Evolutionary conservation across 2,329 filamentous ascomycete species (phyloP).

Genomic region (Chaetomium olivaceum): DNA sequence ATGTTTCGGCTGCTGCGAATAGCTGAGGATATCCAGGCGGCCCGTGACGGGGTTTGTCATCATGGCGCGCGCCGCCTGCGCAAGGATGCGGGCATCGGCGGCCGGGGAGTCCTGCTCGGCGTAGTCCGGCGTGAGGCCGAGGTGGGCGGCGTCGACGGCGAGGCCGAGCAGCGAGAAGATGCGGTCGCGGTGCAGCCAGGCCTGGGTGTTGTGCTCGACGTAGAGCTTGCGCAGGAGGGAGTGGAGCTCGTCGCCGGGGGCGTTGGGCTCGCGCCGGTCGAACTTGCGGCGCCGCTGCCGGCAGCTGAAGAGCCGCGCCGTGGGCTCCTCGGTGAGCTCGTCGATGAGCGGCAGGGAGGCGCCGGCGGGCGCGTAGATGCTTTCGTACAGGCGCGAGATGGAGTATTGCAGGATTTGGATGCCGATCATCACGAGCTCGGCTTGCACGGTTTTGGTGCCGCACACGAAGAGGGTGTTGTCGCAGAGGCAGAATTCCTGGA

Average conservation of each 20-base stretch:
- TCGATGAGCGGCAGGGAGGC: background rate
- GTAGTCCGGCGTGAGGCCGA: constrained; percentile 20
- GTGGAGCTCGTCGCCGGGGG: constrained; percentile 14
- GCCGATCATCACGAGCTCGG: constrained; percentile 12
- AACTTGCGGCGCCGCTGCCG: constrained; percentile 9
- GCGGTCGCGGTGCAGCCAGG: constrained; percentile 17
- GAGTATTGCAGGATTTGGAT: constrained; percentile 7
- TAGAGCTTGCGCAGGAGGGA: constrained; percentile 19
- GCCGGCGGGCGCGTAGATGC: background rate
- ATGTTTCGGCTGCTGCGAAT: constrained; percentile 20
- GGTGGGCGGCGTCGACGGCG: constrained; percentile 15
- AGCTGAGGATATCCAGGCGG: constrained; percentile 16
- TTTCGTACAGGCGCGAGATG: background rate
- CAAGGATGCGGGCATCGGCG: constrained; percentile 8
- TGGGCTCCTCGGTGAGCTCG: constrained; percentile 10
- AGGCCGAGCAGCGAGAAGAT: constrained; percentile 22
- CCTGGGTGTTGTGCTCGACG: constrained; percentile 10
- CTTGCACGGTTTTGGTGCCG: constrained; percentile 14
- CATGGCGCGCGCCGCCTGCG: constrained; percentile 20
- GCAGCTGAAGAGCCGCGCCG: constrained; percentile 12
- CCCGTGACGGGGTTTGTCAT: constrained; percentile 3
- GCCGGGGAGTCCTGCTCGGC: background rate
- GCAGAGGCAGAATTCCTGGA: constrained; percentile 27
- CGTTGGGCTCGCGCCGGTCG: background rate
- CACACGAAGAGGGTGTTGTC: constrained; percentile 24